These are phyloP conservation scores for Rhodamnia argentea DNA, from an alignment of 345 rosid species.

Conservation along the genomic window DNA sequence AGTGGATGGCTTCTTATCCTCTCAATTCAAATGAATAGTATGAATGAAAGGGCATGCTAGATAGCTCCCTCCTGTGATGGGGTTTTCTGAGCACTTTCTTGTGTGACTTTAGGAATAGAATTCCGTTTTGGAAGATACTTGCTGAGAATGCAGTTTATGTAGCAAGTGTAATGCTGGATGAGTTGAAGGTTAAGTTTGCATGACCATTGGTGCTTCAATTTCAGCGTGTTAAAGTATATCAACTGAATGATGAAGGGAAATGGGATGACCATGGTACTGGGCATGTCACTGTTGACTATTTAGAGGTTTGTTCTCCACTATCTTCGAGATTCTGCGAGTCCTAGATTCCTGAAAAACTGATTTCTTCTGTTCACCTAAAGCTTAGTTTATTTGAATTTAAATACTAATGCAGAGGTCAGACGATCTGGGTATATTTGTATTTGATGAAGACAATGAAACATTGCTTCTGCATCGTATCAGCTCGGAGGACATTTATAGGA, in stretches of 20 bases:
- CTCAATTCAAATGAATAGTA: background rate
- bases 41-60: background rate
- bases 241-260: slow-evolving; percentile 60
- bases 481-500: slow-evolving; percentile 72
- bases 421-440: slow-evolving; percentile 64
- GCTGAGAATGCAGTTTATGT: background rate
- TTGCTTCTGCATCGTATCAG: slow-evolving; percentile 72
- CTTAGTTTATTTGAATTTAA: background rate
- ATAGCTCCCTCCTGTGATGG: background rate
- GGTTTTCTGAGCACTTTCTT: background rate
- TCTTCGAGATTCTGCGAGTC: background rate
- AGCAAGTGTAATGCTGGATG: background rate
- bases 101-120: background rate
- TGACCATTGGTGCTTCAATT: background rate
- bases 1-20: background rate
- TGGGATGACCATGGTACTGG: slow-evolving; percentile 99
- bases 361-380: background rate
- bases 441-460: slow-evolving; percentile 74
- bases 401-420: slow-evolving; percentile 54
- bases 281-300: slow-evolving; percentile 62
- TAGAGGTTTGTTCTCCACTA: slow-evolving; percentile 48
- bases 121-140: background rate
- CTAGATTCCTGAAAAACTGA: background rate
- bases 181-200: background rate
- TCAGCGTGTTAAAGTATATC: slow-evolving; percentile 90